phyloP scores from a whole-genome alignment of 2,329 filamentous ascomycete genomes.

The Aaosphaeria pasadenensis region DNA sequence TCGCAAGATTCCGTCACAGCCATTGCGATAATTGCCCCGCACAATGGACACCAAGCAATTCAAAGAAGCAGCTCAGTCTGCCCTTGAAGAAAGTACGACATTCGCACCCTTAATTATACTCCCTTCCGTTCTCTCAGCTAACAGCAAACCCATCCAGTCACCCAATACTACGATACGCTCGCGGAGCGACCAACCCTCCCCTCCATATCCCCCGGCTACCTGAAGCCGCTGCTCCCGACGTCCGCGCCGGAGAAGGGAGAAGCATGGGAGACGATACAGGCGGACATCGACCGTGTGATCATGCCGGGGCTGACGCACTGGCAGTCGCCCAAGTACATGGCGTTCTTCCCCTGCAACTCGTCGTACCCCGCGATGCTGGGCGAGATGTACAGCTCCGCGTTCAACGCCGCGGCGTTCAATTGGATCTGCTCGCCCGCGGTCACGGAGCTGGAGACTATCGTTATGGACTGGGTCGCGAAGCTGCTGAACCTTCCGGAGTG shows the following conservation, averaged over 20 bases:
- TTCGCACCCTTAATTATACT: not conserved
- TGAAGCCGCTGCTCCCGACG: conserved; percentile 72
- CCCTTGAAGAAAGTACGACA: conserved; percentile 74
- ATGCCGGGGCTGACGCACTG: conserved; percentile 92
- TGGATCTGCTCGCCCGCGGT: conserved; percentile 93
- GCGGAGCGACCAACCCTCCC: conserved; percentile 70
- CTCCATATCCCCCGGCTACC: conserved; percentile 78
- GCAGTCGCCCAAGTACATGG: conserved; percentile 90
- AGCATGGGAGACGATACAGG: conserved; percentile 74
- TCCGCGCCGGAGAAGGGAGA: conserved; percentile 65
- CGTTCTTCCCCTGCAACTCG: conserved; percentile 83
- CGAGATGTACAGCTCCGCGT: conserved; percentile 86
- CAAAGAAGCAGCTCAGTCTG: conserved; percentile 69
- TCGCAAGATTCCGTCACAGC: too few species aligned
- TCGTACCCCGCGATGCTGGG: conserved; percentile 84
- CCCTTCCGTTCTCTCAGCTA: not conserved
- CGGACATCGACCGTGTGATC: conserved; percentile 81
- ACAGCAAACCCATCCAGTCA: conserved; percentile 53
- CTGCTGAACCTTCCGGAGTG: conserved; percentile 69
- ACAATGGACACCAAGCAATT: conserved; percentile 79
- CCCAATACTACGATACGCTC: conserved; percentile 78
- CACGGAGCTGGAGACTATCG: conserved; percentile 89
- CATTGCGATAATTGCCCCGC: conserved; percentile 3
- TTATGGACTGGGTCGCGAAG: conserved; percentile 87
- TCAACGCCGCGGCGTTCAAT: conserved; percentile 91